Evolutionary conservation across 2,329 filamentous ascomycete genomes (phyloP), one percentile per base, ranked within the genome.

Genomic region (Stagonosporopsis vannaccii): DNA sequence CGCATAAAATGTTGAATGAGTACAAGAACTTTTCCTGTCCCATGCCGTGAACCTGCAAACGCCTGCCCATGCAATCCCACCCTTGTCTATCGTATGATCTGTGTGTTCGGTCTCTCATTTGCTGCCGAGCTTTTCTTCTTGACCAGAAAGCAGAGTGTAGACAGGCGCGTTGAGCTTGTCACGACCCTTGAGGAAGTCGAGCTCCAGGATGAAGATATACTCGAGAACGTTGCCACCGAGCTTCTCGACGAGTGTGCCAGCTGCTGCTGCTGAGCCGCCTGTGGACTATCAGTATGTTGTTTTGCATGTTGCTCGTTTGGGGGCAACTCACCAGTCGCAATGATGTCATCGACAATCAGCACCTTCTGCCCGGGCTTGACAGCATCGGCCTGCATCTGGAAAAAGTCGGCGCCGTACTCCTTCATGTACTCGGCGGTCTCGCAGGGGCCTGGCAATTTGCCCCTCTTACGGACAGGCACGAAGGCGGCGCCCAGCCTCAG

Each of bases 291-390:
- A 69, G 61, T 54, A 28, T 43, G 6, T 12, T 7, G 6, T 12
- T 35, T 17, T 5, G 6, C 26, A 6, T 4, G 6, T 9, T 12
- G 13, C 19, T 19, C 12, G 26, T 33, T 32, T n/a, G 22, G 15
- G 15, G 6, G 7, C 2, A 11, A 15, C 89, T 77, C 83, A 97
- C 94, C 94, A 63, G 95, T 99, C 54, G 95, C 95, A 80, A 99
- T 98, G 73, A 99, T 96, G 77, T 99, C 95, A 78, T 99, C 95
- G 28, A 99, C 92, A 64, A 99, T 85, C 60, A 99, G 81, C 55
- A 97, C 94, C 77, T 89, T 93, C 81, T 97, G 91, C 32, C 93
- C 93, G 47, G 86, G 84, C 80, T 90, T 88, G 71, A 99, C 88
- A 40, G 89, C 89, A 77, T 90, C 92, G 65, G 85, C 82, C 82